Base-by-base conservation (phyloP, 1,284 basidiomycete genomes). In the Ustilago lituana region DNA sequence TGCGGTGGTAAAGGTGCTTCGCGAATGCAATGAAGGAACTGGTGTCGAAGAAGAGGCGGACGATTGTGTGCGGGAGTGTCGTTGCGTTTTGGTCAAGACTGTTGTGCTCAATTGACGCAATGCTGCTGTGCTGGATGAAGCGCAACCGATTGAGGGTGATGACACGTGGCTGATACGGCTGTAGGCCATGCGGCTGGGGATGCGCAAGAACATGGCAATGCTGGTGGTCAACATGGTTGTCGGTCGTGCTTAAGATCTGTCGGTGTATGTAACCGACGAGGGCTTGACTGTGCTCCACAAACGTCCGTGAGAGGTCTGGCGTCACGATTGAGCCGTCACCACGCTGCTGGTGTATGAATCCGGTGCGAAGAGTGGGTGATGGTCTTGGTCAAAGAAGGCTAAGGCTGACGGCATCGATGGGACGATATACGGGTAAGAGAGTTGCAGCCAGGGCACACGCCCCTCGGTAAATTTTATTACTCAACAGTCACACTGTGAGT, bases 1-100 rank as follows among this genome's bases (percentile, higher is more conserved):
- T 14, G 43, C 53, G 9, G 66, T 48, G 17, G 60, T 60, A 17
- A 69, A 64, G 12, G 49, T 27, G 22, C 65, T 37, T 12, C 45
- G 45, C 23, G n/a, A 39, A 15, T 11, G 26, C n/a, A 24, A 35
- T n/a, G 22, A 19, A 12, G 29, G 15, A n/a, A 14, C 11, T 5
- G 39, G 12, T 12, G 52, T 31, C 50, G 32, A 48, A 17, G 39
- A 39, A 1, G 24, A 44, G 5, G 44, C 14, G 24, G 39, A 9
- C 22, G 40, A 5, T 35, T 26, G 7, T 38, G 41, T 22, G 26
- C n/a, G 27, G 15, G 44, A 23, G 15, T 4, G 12, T 9, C 19
- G 10, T 15, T 17, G 5, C 4, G 33, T 4, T 32, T 27, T 7
- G 11, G 45, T 14, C 11, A 36, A 27, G 10, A 27, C 19, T 12